These are phyloP conservation scores for Phaeoacremonium minimum DNA, from an alignment of 2,329 filamentous ascomycete genomes.

Conservation along the genomic window DNA sequence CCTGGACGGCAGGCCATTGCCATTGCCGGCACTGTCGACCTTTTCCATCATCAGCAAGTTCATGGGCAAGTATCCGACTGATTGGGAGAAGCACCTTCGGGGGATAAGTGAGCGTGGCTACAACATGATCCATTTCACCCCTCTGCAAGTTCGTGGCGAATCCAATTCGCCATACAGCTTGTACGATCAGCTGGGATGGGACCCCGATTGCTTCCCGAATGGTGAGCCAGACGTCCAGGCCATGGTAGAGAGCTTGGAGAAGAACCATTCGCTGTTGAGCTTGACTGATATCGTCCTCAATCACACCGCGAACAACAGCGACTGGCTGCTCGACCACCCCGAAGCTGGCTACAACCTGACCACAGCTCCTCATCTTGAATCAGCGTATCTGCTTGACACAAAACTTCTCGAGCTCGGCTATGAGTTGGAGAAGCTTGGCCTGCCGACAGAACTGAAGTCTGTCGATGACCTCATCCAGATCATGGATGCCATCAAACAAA, in stretches of 20 bases:
- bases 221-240: constrained; percentile 78
- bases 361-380: constrained; percentile 75
- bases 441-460: constrained; percentile 70
- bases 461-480: constrained; percentile 72
- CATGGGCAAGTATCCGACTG: constrained; percentile 85
- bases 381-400: constrained; percentile 58
- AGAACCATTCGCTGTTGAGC: constrained; percentile 77
- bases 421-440: constrained; percentile 63
- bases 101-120: constrained; percentile 90
- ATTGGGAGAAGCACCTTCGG: constrained; percentile 85
- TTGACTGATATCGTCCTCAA: constrained; percentile 97
- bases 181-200: constrained; percentile 87
- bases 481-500: constrained; percentile 78
- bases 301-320: constrained; percentile 92
- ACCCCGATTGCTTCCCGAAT: constrained; percentile 73
- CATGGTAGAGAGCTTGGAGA: constrained; percentile 77
- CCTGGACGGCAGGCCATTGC: constrained; percentile 69
- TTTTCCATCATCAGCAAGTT: constrained; percentile 97
- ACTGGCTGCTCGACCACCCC: constrained; percentile 90
- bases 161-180: constrained; percentile 98
- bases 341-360: constrained; percentile 93
- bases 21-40: constrained; percentile 81
- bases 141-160: constrained; percentile 78
- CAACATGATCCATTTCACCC: constrained; percentile 99
- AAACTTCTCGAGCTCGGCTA: constrained; percentile 71